A percentile compares a stretch with the other conserved stretches of the same genome.
These are phyloP conservation scores for Blastomyces silverae DNA, from an alignment of 2,329 filamentous ascomycete genomes.

Conservation along the genomic window DNA sequence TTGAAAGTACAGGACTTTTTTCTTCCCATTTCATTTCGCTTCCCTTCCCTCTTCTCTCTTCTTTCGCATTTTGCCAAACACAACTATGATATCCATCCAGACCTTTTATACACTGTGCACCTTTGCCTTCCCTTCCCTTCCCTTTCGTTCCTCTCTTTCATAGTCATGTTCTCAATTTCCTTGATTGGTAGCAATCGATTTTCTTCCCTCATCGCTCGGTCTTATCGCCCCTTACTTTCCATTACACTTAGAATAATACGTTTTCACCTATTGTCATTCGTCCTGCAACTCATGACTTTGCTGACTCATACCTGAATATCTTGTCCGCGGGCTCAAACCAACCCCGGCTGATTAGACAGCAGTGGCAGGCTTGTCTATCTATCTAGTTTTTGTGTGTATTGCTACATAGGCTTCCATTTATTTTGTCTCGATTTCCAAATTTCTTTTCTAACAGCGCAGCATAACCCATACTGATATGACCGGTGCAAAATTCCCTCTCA, in stretches of 20 bases:
- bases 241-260: neutral
- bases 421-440: neutral
- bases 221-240: neutral
- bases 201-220: neutral
- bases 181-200: no score
- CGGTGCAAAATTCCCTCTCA: no score
- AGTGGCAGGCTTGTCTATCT: neutral
- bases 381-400: neutral
- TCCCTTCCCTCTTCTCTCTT: neutral
- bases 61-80: no score
- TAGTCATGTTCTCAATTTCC: neutral
- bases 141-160: conserved; percentile 3
- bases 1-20: neutral
- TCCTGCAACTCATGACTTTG: neutral
- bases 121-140: neutral
- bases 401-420: neutral
- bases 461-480: no score
- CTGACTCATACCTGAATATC: neutral
- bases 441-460: neutral
- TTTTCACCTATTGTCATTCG: no score
- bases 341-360: neutral
- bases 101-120: neutral
- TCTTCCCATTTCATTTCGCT: neutral
- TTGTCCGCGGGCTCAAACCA: neutral
- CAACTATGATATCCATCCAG: neutral